phyloP scores from a whole-genome alignment of 1,284 basidiomycete genomes.

The Irpex rosettiformis region DNA sequence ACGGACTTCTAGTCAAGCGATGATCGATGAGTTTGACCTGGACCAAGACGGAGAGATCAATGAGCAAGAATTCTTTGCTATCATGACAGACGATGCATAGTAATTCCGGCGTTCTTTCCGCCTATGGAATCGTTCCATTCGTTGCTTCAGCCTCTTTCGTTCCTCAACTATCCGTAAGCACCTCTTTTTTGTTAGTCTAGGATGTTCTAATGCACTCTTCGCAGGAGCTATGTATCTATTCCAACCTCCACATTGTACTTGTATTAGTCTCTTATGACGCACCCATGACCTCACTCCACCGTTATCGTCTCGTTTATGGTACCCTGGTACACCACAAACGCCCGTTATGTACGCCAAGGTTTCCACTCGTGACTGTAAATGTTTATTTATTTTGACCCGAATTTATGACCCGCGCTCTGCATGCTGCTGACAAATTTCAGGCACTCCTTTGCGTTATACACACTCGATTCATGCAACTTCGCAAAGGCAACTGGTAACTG shows the following conservation, averaged over 20 bases:
- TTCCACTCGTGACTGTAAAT: background rate
- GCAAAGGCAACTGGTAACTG: too few relatives aligned
- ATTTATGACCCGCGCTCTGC: background rate
- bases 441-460: too few relatives aligned
- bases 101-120: background rate
- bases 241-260: background rate
- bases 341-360: background rate
- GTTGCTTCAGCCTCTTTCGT: background rate
- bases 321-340: background rate
- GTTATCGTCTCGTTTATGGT: background rate
- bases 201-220: background rate
- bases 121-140: background rate
- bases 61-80: conserved; percentile 90
- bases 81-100: conserved; percentile 92
- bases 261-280: background rate
- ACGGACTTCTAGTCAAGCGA: conserved; percentile 78
- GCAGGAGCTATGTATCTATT: background rate
- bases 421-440: too few relatives aligned
- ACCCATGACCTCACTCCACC: background rate
- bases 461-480: background rate
- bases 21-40: conserved; percentile 99
- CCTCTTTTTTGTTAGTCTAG: background rate
- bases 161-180: background rate
- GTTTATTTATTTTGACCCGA: background rate
- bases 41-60: conserved; percentile 98